Base-by-base conservation (phyloP, 176 grass and related monocot species). In the Raddia guianensis region DNA sequence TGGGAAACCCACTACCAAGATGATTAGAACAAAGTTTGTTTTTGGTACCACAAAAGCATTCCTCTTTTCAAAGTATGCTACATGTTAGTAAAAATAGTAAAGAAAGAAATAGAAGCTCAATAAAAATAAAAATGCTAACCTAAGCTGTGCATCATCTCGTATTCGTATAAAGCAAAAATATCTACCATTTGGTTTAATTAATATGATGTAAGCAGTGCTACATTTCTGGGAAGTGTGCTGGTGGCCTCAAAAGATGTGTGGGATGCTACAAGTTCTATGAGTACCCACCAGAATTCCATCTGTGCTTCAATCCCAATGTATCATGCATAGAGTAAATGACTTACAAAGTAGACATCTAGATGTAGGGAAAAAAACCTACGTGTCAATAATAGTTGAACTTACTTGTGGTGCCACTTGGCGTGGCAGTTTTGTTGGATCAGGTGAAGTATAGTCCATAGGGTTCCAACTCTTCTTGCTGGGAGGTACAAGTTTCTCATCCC, bases 401-500 rank as follows among this genome's bases (percentile, higher is more conserved):
- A 95, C 93, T 13, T 87, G 76, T 42, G 42, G 62, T 52, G 63
- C 13, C 65, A 97, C 73, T 68, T 12, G 8, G 0, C 94, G 89
- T 16, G 83, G 83, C 1, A 49, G 64, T 6, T 27, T 45, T 82
- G 73, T 92, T 35, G 58, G 62, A 78, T 90, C 57, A 8, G 80
- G 71, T 21, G 94, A 43, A 19, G 82, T 74, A 44, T 94, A 97
- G 76, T 94, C 89, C 91, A 97, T 94, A 5, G 91, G 87, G 20
- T 86, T 76, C 85, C 83, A 94, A 64, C 94, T 97, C 80, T 77
- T 89, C 82, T 92, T 97, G 19, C 77, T 47, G 15, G 89, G 94
- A 20, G 94, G 91, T 83, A 92, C 77, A 86, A 97, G 87, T 60
- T 94, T 89, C 34, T 90, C 87, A 70, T 97, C 91, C 91, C 94